Evolutionary conservation across 148 eudicot species (phyloP).

Genomic region (Heliamphora exappendiculata): DNA sequence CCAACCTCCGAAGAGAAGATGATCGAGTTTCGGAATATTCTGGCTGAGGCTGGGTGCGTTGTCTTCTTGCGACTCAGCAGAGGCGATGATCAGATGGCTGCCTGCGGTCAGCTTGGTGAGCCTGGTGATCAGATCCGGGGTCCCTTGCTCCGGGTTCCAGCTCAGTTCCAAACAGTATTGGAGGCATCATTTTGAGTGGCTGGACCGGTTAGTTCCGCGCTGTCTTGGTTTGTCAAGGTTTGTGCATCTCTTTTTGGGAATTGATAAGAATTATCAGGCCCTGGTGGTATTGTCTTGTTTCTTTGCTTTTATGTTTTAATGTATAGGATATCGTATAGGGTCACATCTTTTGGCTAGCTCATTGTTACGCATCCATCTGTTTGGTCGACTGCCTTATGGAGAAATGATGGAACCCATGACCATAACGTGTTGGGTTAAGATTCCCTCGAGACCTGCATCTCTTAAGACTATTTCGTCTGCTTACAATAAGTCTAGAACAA

Average conservation of each 20-base stretch:
- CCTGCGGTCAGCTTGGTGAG: constrained; percentile 93
- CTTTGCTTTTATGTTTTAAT: background rate
- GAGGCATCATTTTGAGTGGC: constrained; percentile 24
- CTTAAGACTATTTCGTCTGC: too few relatives aligned
- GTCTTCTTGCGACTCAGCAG: constrained; percentile 72
- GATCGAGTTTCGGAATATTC: constrained; percentile 69
- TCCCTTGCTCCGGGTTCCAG: constrained; percentile 73
- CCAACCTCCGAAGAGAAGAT: constrained; percentile 73
- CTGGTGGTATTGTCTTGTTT: background rate
- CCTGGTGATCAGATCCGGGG: constrained; percentile 71
- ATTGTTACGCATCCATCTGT: background rate
- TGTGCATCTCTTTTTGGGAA: background rate
- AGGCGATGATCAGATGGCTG: constrained; percentile 99
- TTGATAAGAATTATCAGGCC: background rate
- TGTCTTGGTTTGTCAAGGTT: background rate
- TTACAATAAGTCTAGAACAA: too few relatives aligned
- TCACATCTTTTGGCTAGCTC: background rate
- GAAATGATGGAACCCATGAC: background rate
- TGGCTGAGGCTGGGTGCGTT: constrained; percentile 66
- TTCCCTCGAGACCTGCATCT: too few relatives aligned
- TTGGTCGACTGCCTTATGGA: background rate
- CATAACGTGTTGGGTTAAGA: too few relatives aligned
- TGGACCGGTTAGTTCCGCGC: background rate
- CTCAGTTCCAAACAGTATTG: constrained; percentile 37
- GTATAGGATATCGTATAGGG: background rate